Evolutionary conservation across 139 green algal species (phyloP), one percentile per base, ranked within the genome.

Genomic region (Coccomyxa sp.): DNA sequence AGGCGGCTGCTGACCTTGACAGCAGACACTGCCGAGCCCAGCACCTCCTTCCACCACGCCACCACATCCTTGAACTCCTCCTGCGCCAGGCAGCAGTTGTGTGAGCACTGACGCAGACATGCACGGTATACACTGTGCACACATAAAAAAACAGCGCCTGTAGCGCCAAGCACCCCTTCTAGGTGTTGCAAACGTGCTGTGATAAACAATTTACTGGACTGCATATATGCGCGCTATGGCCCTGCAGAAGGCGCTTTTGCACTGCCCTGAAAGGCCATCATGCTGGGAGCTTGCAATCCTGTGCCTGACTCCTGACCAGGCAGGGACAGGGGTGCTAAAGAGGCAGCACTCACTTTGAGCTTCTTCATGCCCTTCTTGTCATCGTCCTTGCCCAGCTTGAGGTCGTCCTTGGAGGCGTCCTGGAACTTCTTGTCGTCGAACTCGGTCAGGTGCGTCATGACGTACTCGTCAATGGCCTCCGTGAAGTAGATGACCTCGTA

Each of bases 401-500:
- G 81, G 83, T 98, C 94, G 71, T 99, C 96, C 89, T 98, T 99
- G 84, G 83, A 86, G 8, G 92, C 96, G 75, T 98, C 95, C 78
- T 90, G 80, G 80, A 99, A 97, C 86, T 95, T 94, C 73, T 91
- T 91, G 87, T 97, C 96, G 73, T 99, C 95, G 73, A 91, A 99
- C 79, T 99, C 95, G 6, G 84, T 86, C 80, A 99, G 84, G 82
- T 98, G 91, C 78, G 90, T 86, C 91, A 97, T 97, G 69, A 96
- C 78, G 83, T 98, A 99, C 94, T 99, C 96, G 79, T 99, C 96
- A 54, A 99, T 87, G 0, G 95, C 82, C 73, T 99, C 96, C 10
- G 94, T 98, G 86, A 99, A 94, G 88, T 93, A 98, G 68, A 99
- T 92, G 78, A 99, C 96, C 91, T 99, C 97, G 38, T 93, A 91